These are phyloP conservation scores for Fusarium liriodendri DNA, from an alignment of 2,329 filamentous ascomycete species.

Conservation along the genomic window DNA sequence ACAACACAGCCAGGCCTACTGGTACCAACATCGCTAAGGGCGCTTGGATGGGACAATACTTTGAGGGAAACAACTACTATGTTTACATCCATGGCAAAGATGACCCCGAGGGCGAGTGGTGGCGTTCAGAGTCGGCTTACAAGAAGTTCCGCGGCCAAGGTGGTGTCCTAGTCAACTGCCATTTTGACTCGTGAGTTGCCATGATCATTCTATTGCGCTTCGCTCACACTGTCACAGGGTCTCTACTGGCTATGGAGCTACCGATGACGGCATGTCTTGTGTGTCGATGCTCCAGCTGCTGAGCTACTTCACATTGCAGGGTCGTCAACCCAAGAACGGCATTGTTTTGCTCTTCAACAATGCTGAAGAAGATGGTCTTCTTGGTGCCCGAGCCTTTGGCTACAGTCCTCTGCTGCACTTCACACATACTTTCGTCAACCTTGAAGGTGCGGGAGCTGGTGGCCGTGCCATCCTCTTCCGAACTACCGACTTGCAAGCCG, in stretches of 20 bases:
- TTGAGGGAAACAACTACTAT: conserved; percentile 92
- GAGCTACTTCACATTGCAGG: conserved; percentile 81
- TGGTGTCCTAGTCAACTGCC: conserved; percentile 92
- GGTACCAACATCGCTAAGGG: conserved; percentile 35
- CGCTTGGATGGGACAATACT: conserved; percentile 72
- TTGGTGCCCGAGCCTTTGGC: conserved; percentile 87
- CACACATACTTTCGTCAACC: conserved; percentile 89
- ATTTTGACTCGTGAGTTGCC: conserved; percentile 78
- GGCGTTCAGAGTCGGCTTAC: conserved; percentile 60
- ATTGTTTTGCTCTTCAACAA: conserved; percentile 93
- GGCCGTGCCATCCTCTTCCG: conserved; percentile 90
- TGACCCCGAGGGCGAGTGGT: conserved; percentile 80
- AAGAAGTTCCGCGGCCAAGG: conserved; percentile 68
- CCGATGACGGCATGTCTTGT: conserved; percentile 92
- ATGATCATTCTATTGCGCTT: too few species aligned
- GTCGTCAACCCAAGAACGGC: conserved; percentile 80
- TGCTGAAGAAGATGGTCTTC: conserved; percentile 91
- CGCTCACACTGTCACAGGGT: conserved; percentile 66
- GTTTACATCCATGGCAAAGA: conserved; percentile 88
- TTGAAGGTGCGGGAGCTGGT: conserved; percentile 94
- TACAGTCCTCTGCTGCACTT: conserved; percentile 84
- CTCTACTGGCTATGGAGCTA: conserved; percentile 90
- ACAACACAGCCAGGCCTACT: conserved; percentile 33
- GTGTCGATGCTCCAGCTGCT: conserved; percentile 88
- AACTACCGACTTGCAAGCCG: conserved; percentile 87